A percentile compares a stretch with the other conserved stretches of the same genome.
Conservation (phyloP, 495 filamentous ascomycete genomes). For the Podospora pseudocomata region DNA sequence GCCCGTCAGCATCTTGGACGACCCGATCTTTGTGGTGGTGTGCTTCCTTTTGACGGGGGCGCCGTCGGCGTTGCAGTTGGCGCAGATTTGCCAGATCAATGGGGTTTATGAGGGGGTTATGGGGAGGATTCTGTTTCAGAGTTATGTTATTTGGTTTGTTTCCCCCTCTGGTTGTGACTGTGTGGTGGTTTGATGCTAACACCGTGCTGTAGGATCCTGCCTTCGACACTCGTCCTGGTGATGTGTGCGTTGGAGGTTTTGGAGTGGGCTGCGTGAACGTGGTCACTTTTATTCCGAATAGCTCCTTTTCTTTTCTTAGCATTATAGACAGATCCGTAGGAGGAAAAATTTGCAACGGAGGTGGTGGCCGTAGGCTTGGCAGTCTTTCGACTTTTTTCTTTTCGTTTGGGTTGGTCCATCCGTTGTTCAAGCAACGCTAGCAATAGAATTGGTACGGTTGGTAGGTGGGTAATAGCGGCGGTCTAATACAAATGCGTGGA, state of each 20-base stretch:
- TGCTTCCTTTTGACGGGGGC: constrained; percentile 95
- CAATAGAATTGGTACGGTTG: no score
- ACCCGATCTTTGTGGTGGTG: constrained; percentile 96
- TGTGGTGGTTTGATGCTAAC: not conserved
- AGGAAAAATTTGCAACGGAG: not conserved
- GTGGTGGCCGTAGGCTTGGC: not conserved
- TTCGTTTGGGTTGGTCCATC: no score
- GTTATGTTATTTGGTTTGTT: constrained; percentile 89
- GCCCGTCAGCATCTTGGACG: constrained; percentile 89
- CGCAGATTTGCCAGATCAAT: constrained; percentile 98
- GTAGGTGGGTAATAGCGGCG: no score
- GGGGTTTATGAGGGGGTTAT: constrained; percentile 91
- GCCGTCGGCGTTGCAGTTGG: constrained; percentile 88
- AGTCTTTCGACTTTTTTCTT: no score
- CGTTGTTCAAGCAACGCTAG: no score
- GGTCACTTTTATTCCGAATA: not conserved
- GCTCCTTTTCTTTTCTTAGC: not conserved
- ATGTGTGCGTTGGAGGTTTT: constrained; percentile 90
- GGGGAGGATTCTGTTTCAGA: constrained; percentile 91
- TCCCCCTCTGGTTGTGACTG: not conserved
- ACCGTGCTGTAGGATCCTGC: constrained; percentile 67
- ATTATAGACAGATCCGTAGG: not conserved
- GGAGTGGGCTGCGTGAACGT: constrained; percentile 64
- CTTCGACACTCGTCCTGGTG: constrained; percentile 85
- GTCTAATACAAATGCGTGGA: no score